Conservation (phyloP, 1,284 basidiomycete species). For the Peniophora sp. region DNA sequence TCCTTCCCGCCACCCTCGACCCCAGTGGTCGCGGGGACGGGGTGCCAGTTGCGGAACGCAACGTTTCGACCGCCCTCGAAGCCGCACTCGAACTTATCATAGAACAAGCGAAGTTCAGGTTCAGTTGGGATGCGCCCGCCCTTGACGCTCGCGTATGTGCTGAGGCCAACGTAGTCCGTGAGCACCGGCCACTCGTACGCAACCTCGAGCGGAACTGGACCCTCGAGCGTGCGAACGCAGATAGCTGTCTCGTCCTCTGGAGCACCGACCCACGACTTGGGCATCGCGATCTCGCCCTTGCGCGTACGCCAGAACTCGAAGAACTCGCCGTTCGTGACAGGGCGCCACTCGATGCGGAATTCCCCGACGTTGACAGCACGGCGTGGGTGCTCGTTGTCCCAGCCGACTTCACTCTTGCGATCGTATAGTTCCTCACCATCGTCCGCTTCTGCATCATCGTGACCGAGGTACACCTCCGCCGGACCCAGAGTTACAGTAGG, state of each 20-base stretch:
- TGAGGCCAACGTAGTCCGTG: conserved; percentile 75
- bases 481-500: conserved; percentile 53
- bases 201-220: conserved; percentile 69
- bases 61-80: conserved; percentile 73
- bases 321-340: conserved; percentile 81
- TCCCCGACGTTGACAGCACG: conserved; percentile 46
- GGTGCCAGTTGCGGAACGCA: conserved; percentile 92
- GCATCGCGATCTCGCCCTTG: conserved; percentile 36
- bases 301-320: conserved; percentile 42
- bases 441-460: conserved; percentile 81
- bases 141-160: conserved; percentile 72
- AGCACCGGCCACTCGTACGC: conserved; percentile 85
- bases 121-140: conserved; percentile 92
- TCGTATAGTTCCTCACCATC: conserved; percentile 27
- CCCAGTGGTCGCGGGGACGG: conserved; percentile 73
- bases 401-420: conserved; percentile 75
- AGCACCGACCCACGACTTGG: conserved; percentile 57
- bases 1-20: conserved; percentile 25
- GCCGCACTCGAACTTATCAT: conserved; percentile 59
- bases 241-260: too few species aligned
- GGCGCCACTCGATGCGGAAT: conserved; percentile 77
- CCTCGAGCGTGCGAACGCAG: conserved; percentile 75
- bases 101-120: conserved; percentile 78
- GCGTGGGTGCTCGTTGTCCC: conserved; percentile 90
- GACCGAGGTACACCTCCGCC: conserved; percentile 63